Evolutionary conservation across 257 asterid genomes (phyloP), one percentile per base, ranked within the genome.

Genomic region (Gentiana macrophylla): DNA sequence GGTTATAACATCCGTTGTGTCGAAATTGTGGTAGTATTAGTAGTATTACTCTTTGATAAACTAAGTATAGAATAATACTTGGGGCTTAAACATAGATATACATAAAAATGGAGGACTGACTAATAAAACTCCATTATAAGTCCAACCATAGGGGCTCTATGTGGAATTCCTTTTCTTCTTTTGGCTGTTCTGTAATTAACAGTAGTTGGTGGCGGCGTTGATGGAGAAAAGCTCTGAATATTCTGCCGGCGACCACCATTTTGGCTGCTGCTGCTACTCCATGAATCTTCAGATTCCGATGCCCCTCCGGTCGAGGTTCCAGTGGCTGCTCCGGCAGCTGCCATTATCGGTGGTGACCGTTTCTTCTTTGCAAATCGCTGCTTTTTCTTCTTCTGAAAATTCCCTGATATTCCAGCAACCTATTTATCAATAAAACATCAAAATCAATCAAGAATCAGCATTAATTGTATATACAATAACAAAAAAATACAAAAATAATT

Each of bases 161-260:
- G 96, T 8, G 96, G 96, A 65, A 84, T 78, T 2, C 96, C 96
- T 93, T 87, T 87, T 57, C 96, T 82, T 36, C 96, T 60, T 60
- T 84, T 88, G 52, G 84, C 82, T 0, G 83, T 62, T 13, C 95
- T 75, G 79, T 59, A 72, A 59, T 55, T 79, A 32, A 63, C 63
- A 0, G 84, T 67, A 8, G 83, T 79, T n/a, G 77, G 85, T 6
- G 96, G 94, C 4, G 96, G 96, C 1, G 96, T 88, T n/a, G 94
- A 84, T 8, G 94, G 93, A 1, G 64, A 69, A 50, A 87, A 87
- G 72, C 87, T 79, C 0, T 81, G 89, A 2, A 72, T 64, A 45
- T 32, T 67, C 49, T 56, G 62, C 55, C 60, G 61, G 55, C 77
- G 65, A 38, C 86, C 79, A 15, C 65, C 24, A 24, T 24, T 24